Evolutionary conservation across 208 protist genomes (phyloP).

Genomic region (Porcisia deanei): DNA sequence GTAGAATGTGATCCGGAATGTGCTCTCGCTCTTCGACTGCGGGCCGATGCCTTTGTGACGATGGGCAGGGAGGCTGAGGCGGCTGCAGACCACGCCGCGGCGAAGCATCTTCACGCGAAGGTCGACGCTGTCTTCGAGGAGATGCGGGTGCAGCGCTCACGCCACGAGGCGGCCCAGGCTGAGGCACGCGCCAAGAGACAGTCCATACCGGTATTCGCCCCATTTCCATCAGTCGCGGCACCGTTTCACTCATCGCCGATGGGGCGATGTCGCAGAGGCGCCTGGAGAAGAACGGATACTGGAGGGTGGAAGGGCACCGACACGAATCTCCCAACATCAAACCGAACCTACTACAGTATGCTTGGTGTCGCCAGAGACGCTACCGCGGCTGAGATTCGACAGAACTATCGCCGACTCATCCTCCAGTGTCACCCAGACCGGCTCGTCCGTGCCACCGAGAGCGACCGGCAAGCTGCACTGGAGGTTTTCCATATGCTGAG

Average conservation of each 20-base stretch:
- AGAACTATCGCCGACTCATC: constrained; percentile 64
- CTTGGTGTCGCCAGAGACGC: constrained; percentile 51
- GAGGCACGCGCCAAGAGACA: background rate
- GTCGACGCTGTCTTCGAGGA: constrained; percentile 43
- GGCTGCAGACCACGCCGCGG: constrained; percentile 47
- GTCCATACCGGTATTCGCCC: constrained; percentile 5
- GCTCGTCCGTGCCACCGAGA: constrained; percentile 43
- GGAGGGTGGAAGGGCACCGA: background rate
- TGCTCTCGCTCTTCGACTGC: constrained; percentile 56
- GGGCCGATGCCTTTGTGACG: constrained; percentile 40
- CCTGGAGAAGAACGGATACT: background rate
- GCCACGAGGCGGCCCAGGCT: constrained; percentile 5
- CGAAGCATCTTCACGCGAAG: constrained; percentile 33
- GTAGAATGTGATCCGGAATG: constrained; percentile 38
- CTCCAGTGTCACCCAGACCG: constrained; percentile 85
- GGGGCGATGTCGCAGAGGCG: background rate
- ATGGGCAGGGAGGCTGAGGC: constrained; percentile 40
- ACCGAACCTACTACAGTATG: constrained; percentile 62
- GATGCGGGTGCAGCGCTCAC: constrained; percentile 34
- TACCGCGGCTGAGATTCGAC: constrained; percentile 46
- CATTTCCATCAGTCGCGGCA: background rate
- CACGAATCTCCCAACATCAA: background rate
- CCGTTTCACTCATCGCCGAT: background rate
- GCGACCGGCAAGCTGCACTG: constrained; percentile 35
- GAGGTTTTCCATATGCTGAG: constrained; percentile 95